These are phyloP conservation scores for Cercospora sp. DNA, from an alignment of 2,329 filamentous ascomycete genomes.

Conservation along the genomic window DNA sequence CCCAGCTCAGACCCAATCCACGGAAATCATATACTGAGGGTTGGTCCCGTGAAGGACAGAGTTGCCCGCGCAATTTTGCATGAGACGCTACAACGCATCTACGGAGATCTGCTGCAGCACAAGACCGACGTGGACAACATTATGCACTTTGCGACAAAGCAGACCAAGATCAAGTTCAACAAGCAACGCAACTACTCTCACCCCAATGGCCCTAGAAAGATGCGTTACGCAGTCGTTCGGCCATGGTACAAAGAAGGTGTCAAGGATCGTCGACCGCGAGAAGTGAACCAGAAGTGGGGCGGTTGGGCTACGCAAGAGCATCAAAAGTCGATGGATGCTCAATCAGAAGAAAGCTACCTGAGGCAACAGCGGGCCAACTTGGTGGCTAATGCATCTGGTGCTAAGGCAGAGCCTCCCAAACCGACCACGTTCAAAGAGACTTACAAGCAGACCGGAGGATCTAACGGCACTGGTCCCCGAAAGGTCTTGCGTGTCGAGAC, in stretches of 20 bases:
- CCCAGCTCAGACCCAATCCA: too few relatives aligned
- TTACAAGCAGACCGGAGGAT: constrained; percentile 4
- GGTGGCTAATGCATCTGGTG: neutral
- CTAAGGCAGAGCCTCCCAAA: neutral
- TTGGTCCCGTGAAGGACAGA: too few relatives aligned
- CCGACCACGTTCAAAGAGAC: constrained; percentile 11
- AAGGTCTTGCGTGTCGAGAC: constrained; percentile 1
- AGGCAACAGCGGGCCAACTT: neutral
- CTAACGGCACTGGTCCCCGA: neutral
- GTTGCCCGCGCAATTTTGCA: too few relatives aligned
- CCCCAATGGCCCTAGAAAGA: neutral
- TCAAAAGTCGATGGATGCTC: neutral
- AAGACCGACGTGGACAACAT: too few relatives aligned
- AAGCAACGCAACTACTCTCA: neutral
- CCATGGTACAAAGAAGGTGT: constrained; percentile 9
- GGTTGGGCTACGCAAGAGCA: constrained; percentile 3
- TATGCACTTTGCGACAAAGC: too few relatives aligned
- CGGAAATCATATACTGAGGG: too few relatives aligned
- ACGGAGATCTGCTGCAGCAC: too few relatives aligned
- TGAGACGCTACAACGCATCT: too few relatives aligned
- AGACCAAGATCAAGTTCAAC: too few relatives aligned
- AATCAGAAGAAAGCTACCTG: constrained; percentile 3
- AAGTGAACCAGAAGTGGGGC: neutral
- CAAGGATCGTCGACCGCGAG: neutral
- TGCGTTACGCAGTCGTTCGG: neutral